phyloP scores from a whole-genome alignment of 2,329 filamentous ascomycete genomes.

The Trichoderma simmonsii region DNA sequence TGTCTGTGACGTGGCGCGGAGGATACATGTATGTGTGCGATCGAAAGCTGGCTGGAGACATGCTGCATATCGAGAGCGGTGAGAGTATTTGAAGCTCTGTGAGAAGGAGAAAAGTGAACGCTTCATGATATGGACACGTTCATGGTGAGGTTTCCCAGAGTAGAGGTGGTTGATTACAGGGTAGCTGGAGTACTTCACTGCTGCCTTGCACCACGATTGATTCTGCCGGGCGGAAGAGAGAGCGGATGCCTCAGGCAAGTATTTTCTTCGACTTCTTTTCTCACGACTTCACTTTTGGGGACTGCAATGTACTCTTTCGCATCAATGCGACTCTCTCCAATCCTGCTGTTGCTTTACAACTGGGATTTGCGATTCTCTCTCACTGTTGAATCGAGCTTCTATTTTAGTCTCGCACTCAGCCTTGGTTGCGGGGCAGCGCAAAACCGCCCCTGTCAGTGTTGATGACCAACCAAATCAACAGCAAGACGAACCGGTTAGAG shows the following conservation, averaged over 20 bases:
- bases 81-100: not conserved
- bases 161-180: not conserved
- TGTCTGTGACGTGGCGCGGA: too few species aligned
- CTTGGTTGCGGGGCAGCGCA: not conserved
- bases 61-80: not conserved
- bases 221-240: not conserved
- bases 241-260: not conserved
- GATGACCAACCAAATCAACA: not conserved
- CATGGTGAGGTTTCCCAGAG: not conserved
- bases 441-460: not conserved
- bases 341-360: not conserved
- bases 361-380: not conserved
- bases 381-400: not conserved
- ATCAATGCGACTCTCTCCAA: not conserved
- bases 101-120: not conserved
- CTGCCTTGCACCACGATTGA: not conserved
- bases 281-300: not conserved
- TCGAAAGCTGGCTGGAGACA: accelerated
- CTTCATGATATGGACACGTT: not conserved
- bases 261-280: not conserved
- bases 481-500: not conserved
- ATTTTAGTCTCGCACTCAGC: not conserved
- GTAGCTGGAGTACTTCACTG: not conserved
- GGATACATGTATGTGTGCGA: too few species aligned
- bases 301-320: too few species aligned